phyloP scores from a whole-genome alignment of 805 yeast species.

The Kluyveromyces wickerhamii region DNA sequence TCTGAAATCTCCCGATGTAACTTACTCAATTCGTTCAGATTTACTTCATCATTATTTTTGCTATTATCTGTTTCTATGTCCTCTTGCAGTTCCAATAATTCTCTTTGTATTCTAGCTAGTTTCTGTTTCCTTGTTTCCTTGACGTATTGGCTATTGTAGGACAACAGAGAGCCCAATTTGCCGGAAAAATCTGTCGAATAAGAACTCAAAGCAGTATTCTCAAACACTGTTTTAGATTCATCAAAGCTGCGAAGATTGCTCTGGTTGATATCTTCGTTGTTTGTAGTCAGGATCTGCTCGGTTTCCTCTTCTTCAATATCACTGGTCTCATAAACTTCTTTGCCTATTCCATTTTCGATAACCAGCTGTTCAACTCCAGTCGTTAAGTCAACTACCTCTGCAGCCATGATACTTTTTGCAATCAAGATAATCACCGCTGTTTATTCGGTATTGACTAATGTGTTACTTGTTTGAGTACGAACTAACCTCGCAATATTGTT shows the following conservation, averaged over 20 bases:
- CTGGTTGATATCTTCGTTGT: constrained; percentile 1
- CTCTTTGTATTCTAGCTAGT: constrained; percentile 11
- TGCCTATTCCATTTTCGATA: not conserved
- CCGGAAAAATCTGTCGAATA: constrained; percentile 8
- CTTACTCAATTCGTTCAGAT: constrained; percentile 3
- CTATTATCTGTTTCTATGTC: not conserved
- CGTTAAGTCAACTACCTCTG: constrained; percentile 2
- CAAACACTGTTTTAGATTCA: constrained; percentile 3
- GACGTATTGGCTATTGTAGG: not conserved
- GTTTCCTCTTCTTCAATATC: constrained; percentile 2
- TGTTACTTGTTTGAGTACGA: too few relatives aligned
- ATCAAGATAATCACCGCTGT: too few relatives aligned
- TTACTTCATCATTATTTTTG: constrained; percentile 4
- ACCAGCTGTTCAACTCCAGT: not conserved
- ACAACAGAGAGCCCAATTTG: constrained; percentile 1
- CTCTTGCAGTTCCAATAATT: constrained; percentile 9
- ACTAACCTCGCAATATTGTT: too few relatives aligned
- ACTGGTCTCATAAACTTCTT: constrained; percentile 7
- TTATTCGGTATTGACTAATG: too few relatives aligned
- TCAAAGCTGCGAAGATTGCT: not conserved
- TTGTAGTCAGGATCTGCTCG: not conserved
- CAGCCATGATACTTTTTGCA: too few relatives aligned
- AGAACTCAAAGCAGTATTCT: constrained; percentile 1
- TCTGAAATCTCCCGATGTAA: constrained; percentile 3
- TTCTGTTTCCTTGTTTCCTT: constrained; percentile 3